Evolutionary conservation across 495 filamentous ascomycete genomes (phyloP), one percentile per base, ranked within the genome.

Genomic region (Pyronema domesticum): DNA sequence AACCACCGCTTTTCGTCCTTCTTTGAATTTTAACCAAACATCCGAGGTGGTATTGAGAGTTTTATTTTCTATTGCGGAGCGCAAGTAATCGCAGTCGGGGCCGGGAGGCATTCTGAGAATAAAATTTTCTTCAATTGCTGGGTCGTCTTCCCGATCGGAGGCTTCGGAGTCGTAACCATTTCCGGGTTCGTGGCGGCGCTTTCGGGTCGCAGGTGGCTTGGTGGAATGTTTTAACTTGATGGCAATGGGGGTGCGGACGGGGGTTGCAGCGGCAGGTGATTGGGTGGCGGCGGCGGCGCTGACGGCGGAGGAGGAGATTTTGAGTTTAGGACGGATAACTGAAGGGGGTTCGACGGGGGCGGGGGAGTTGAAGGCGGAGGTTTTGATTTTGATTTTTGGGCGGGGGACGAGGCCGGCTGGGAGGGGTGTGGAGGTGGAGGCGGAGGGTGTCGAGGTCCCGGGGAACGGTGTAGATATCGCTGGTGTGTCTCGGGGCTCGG

Each of bases 91-190:
- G 67, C 84, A 86, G 64, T 95, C 84, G 3, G 79, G 75, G 0
- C 87, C 88, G 0, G 86, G 86, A 45, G 77, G 61, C 83, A 95
- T 94, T 53, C 91, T 85, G 34, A 96, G 68, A 7, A 98, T 77
- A 50, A 95, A 85, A 57, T 89, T 79, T 58, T 87, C 80, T 65
- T 95, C 88, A 56, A 91, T 86, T 0, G 80, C 70, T 0, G 91
- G 91, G 62, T 98, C 91, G 3, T 72, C 62, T 67, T 98, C 91
- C 6, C 80, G 78, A 61, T 96, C 91, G 15, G 85, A 88, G 1
- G 88, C 85, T 67, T 96, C 91, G n/a, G 86, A 94, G 66, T 98
- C 91, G 68, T 96, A 98, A 7, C 88, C 93, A 17, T 91, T 85
- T 13, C 89, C 91, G 3, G 69, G 71, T 13, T 65, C 63, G 15